Evolutionary conservation across 2,329 filamentous ascomycete species (phyloP).

Genomic region (Rachicladosporium sp.): DNA sequence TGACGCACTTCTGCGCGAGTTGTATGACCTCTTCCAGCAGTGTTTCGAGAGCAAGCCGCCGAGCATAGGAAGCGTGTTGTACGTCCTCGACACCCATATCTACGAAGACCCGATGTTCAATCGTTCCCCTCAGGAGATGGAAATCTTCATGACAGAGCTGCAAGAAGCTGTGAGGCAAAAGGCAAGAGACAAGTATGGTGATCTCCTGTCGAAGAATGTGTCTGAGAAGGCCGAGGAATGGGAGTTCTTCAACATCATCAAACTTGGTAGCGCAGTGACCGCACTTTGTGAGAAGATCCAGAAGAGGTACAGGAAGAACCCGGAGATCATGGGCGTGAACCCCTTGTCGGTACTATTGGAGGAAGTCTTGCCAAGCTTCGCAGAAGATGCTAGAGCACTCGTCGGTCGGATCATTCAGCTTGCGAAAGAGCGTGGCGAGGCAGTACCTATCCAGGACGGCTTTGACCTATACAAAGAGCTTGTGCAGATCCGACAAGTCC

Average conservation of each 20-base stretch:
- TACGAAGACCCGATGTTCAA: conserved; percentile 66
- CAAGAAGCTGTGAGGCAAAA: conserved; percentile 59
- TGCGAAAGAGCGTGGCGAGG: conserved; percentile 54
- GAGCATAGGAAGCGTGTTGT: conserved; percentile 66
- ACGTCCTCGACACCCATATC: conserved; percentile 70
- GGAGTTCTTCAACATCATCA: conserved; percentile 83
- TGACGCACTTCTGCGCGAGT: conserved; percentile 70
- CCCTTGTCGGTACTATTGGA: conserved; percentile 62
- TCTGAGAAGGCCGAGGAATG: conserved; percentile 70
- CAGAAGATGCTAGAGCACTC: conserved; percentile 76
- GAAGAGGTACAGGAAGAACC: conserved; percentile 81
- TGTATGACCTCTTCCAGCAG: conserved; percentile 76
- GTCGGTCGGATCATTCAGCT: conserved; percentile 68
- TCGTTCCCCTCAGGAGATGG: conserved; percentile 54
- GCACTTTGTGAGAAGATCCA: conserved; percentile 79
- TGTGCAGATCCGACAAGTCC: conserved; percentile 70
- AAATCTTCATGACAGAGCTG: conserved; percentile 60
- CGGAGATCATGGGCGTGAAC: conserved; percentile 69
- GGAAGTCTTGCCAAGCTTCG: conserved; percentile 79
- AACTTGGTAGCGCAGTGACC: conserved; percentile 74
- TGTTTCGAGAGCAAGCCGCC: conserved; percentile 85
- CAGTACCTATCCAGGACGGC: conserved; percentile 80
- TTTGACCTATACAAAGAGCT: conserved; percentile 89
- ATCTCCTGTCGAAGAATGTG: conserved; percentile 66
- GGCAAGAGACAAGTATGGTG: conserved; percentile 67